Conservation (phyloP, 331 rosid genomes). For the Acacia pycnantha region DNA sequence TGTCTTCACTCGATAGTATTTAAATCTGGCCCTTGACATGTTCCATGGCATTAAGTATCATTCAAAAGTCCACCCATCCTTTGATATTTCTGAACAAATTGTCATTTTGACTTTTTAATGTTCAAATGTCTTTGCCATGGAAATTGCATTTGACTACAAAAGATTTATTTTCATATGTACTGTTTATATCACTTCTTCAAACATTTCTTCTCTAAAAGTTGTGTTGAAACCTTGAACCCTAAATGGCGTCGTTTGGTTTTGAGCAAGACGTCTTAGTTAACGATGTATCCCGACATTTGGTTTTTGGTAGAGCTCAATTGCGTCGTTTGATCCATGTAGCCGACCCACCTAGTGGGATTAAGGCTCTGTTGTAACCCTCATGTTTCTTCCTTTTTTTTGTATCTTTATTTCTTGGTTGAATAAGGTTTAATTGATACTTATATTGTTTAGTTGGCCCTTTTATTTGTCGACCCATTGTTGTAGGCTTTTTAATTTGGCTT, state of each 20-base stretch:
- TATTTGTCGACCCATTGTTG: constrained; percentile 34
- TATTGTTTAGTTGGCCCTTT: constrained; percentile 12
- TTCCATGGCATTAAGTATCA: neutral
- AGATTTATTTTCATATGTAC: neutral
- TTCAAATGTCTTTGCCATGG: neutral
- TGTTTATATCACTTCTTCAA: neutral
- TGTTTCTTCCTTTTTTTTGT: neutral
- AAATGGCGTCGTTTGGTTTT: no score
- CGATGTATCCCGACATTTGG: no score
- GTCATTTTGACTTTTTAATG: neutral
- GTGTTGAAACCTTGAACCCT: neutral
- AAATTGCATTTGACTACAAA: neutral
- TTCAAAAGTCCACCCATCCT: neutral
- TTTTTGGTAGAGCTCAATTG: no score
- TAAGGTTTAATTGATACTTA: constrained; percentile 2
- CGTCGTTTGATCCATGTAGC: no score
- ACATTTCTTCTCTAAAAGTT: neutral
- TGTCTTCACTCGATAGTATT: neutral
- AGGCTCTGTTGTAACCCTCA: neutral
- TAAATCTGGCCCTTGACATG: neutral
- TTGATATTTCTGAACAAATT: neutral
- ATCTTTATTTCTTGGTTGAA: constrained; percentile 20
- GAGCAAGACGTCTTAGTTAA: no score
- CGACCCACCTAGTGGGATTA: no score
- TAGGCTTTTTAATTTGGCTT: constrained; percentile 85